Base-by-base conservation (phyloP, 495 filamentous ascomycete genomes). In the Penicillium subrubescens region DNA sequence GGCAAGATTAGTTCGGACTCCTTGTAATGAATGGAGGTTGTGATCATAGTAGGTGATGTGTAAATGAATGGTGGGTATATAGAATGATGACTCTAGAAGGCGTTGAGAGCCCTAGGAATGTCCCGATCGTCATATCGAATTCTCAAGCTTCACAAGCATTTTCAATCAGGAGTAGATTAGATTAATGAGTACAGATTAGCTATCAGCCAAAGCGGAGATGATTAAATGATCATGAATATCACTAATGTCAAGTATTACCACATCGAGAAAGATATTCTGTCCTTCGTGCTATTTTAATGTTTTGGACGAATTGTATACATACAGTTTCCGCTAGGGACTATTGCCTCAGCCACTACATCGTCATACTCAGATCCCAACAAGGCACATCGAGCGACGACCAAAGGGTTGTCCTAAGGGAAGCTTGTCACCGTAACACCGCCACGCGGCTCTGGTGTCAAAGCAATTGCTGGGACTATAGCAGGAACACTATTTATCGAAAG, bases 401-500 rank as follows among this genome's bases (percentile, higher is more conserved):
- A 11, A n/a, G 53, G 17, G 31, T 2, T 33, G 31, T 33, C 7
- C 31, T 19, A 48, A 52, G 15, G 25, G 33, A 35, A 37, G 53
- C 33, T 56, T 34, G 19, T 56, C 53, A 34, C 53, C 53, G 33
- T 3, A 56, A 25, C 17, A 37, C 31, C 31, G 53, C 53, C 53
- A 56, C 53, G 53, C 52, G 31, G 53, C 31, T 56, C 31, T n/a
- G 53, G 53, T 56, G 53, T 56, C 53, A 33, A 56, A 31, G 31
- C 53, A 33, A n/a, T 37, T 21, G 17, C n/a, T 56, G 31, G 33
- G 21, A 48, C 44, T 14, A 25, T 48, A 48, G 44, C 44, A 48
- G 43, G 21, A 46, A 48, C 21, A 48, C 21, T 12, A 44, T 21
- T 23, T 10, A 15, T 23, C 3, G 11, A 21, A 21, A 46, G n/a